A percentile compares a stretch with the other conserved stretches of the same genome.
phyloP scores from a whole-genome alignment of 352 stramenopile species.

The Discostella stelligera region DNA sequence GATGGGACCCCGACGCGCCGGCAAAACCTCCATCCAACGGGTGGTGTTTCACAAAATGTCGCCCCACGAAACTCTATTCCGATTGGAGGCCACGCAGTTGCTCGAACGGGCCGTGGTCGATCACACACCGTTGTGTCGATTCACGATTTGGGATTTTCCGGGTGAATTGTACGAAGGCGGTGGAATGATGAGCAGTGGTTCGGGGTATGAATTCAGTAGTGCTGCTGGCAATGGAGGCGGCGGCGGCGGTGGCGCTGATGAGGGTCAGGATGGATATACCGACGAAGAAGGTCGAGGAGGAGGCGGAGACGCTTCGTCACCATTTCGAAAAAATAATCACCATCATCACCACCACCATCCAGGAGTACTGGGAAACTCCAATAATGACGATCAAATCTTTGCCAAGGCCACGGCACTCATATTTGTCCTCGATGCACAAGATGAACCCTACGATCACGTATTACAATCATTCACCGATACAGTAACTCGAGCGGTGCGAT shows the following conservation, averaged over 20 bases:
- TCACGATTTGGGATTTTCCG: constrained; percentile 99
- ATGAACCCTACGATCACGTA: constrained; percentile 85
- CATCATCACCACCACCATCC: too few relatives aligned
- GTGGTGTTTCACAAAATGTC: constrained; percentile 99
- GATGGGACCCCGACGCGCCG: constrained; percentile 91
- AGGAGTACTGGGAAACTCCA: too few relatives aligned
- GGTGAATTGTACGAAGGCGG: constrained; percentile 84
- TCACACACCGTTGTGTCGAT: constrained; percentile 97
- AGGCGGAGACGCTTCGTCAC: neutral
- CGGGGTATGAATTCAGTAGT: neutral
- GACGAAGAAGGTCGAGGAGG: constrained; percentile 28
- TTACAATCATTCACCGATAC: constrained; percentile 79
- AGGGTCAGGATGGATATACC: neutral
- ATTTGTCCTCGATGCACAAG: constrained; percentile 97
- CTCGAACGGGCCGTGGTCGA: constrained; percentile 90
- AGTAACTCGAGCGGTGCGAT: constrained; percentile 60
- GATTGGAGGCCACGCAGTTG: constrained; percentile 76
- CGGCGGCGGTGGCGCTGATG: constrained; percentile 25
- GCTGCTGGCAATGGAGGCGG: constrained; percentile 10
- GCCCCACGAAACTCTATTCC: constrained; percentile 96
- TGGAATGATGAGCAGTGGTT: too few relatives aligned
- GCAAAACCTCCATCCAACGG: constrained; percentile 90
- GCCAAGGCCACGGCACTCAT: constrained; percentile 84
- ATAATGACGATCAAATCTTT: constrained; percentile 57
- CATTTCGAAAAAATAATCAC: neutral